These are phyloP conservation scores for Amphibolis antarctica DNA, from an alignment of 106 monocot species.

Conservation along the genomic window DNA sequence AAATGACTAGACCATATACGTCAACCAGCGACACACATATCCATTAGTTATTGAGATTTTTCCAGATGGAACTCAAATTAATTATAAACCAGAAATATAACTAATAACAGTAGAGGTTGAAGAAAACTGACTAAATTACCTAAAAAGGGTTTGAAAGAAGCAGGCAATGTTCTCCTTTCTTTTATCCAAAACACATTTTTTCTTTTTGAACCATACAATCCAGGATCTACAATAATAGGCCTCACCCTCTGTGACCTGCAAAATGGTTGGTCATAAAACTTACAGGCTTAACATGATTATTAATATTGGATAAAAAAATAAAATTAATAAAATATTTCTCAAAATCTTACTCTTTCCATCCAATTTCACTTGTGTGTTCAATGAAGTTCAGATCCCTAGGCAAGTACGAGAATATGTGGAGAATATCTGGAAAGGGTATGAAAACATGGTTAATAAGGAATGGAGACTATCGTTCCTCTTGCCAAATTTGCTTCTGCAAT, in stretches of 20 bases:
- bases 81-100: too few relatives aligned
- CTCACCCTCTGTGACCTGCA: constrained; percentile 75
- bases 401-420: constrained; percentile 42
- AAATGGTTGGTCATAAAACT: not conserved
- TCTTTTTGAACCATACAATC: constrained; percentile 47
- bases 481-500: not conserved
- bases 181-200: constrained; percentile 59
- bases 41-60: too few relatives aligned
- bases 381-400: constrained; percentile 89
- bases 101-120: constrained; percentile 1
- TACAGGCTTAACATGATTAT: not conserved
- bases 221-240: constrained; percentile 86
- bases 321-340: not conserved
- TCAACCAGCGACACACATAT: too few relatives aligned
- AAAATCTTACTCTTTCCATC: constrained; percentile 80
- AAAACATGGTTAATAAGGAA: not conserved
- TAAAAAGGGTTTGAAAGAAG: constrained; percentile 88
- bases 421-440: constrained; percentile 2
- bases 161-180: constrained; percentile 75
- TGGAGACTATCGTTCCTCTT: not conserved
- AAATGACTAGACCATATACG: too few relatives aligned
- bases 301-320: not conserved
- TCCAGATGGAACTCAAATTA: too few relatives aligned
- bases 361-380: constrained; percentile 73
- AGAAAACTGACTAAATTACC: constrained; percentile 41